phyloP scores from a whole-genome alignment of 2,329 filamentous ascomycete species.

The Botrytis pseudocinerea region DNA sequence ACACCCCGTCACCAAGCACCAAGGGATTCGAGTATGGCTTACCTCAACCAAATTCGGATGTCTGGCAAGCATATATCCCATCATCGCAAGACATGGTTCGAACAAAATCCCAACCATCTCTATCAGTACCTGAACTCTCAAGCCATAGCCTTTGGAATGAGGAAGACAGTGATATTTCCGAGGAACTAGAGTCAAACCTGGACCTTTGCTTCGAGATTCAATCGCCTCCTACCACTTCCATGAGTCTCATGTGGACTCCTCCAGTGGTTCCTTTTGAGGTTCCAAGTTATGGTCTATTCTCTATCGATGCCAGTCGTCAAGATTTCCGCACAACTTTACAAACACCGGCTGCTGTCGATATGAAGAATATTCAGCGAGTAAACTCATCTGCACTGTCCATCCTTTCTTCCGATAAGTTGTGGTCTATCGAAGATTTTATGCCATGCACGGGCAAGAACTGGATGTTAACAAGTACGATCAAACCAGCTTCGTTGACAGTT shows the following conservation, averaged over 20 bases:
- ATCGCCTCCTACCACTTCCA: background rate
- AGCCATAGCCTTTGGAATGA: conserved; percentile 30
- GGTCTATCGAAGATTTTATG: conserved; percentile 23
- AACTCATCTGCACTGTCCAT: conserved; percentile 18
- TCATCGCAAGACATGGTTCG: conserved; percentile 26
- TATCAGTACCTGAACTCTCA: conserved; percentile 25
- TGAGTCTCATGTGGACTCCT: conserved; percentile 27
- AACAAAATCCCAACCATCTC: conserved; percentile 27
- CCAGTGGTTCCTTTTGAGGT: background rate
- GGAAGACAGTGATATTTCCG: background rate
- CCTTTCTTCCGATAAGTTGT: conserved; percentile 32
- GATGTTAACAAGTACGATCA: conserved; percentile 23
- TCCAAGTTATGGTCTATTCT: conserved; percentile 32
- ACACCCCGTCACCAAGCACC: too few relatives aligned
- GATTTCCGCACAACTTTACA: conserved; percentile 31
- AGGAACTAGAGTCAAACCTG: background rate
- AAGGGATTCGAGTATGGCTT: conserved; percentile 24
- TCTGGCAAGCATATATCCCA: conserved; percentile 33
- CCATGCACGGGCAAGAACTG: conserved; percentile 20
- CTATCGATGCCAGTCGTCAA: conserved; percentile 16
- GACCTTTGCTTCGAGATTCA: background rate
- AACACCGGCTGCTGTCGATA: conserved; percentile 30
- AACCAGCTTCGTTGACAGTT: background rate
- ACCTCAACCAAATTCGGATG: conserved; percentile 31
- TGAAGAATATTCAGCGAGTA: conserved; percentile 28